Conservation (phyloP, 148 eudicot genomes). For the Cornus controversa region DNA sequence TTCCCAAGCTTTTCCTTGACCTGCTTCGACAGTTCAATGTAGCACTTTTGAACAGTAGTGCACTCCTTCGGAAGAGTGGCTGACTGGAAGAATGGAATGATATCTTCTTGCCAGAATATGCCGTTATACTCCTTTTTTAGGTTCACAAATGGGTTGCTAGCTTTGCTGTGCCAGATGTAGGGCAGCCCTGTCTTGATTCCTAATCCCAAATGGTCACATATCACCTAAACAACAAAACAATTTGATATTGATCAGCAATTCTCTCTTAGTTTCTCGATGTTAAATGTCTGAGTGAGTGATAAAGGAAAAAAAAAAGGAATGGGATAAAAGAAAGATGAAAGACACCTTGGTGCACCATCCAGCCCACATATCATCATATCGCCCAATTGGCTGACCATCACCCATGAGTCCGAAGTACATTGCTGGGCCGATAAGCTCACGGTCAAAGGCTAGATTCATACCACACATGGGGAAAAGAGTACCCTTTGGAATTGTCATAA, state of each 20-base stretch:
- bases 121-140: slow-evolving; percentile 70
- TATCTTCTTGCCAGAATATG: slow-evolving; percentile 76
- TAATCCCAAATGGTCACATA: slow-evolving; percentile 64
- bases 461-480: slow-evolving; percentile 73
- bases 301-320: not conserved
- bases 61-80: slow-evolving; percentile 48
- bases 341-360: slow-evolving; percentile 72
- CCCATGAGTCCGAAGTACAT: slow-evolving; percentile 85
- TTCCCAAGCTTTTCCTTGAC: slow-evolving; percentile 65
- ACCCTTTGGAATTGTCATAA: slow-evolving; percentile 64
- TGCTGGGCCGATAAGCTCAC: slow-evolving; percentile 69
- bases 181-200: slow-evolving; percentile 75
- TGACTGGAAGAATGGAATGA: slow-evolving; percentile 69
- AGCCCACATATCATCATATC: slow-evolving; percentile 79
- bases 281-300: too few species aligned
- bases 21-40: slow-evolving; percentile 49
- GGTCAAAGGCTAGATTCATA: slow-evolving; percentile 65
- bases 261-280: not conserved
- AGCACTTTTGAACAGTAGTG: slow-evolving; percentile 67
- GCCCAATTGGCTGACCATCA: slow-evolving; percentile 74
- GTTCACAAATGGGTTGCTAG: slow-evolving; percentile 78
- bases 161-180: slow-evolving; percentile 79
- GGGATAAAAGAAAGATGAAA: not conserved
- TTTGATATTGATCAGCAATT: not conserved
- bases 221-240: slow-evolving; percentile 36